Percentiles rank a stretch among this genome's conserved stretches.
Conservation (phyloP, 495 filamentous ascomycete species). For the Penicillium roqueforti region DNA sequence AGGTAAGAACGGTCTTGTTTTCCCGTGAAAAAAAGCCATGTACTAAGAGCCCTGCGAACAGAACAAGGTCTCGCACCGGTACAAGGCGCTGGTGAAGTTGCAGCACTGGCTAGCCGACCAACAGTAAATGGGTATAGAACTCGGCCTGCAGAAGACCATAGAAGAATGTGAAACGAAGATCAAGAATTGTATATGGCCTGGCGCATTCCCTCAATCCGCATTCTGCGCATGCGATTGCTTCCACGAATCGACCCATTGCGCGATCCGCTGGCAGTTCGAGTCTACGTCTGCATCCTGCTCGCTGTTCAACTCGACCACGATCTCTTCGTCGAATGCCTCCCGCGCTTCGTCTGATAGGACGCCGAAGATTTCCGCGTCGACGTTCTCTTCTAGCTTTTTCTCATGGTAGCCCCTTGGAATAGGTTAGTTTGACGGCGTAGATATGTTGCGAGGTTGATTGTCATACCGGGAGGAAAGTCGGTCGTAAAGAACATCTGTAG, state of each 20-base stretch:
- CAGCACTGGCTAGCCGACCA: conserved; percentile 71
- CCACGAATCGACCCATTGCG: conserved; percentile 78
- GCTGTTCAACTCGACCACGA: conserved; percentile 86
- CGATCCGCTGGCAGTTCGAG: conserved; percentile 77
- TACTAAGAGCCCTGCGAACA: conserved; percentile 16
- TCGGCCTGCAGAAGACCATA: conserved; percentile 7
- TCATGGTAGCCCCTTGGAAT: conserved; percentile 65
- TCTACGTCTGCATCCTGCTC: conserved; percentile 80
- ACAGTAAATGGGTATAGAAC: conserved; percentile 23
- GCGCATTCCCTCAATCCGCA: conserved; percentile 13
- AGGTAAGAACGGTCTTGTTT: conserved; percentile 38
- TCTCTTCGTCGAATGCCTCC: conserved; percentile 80
- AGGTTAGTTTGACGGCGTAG: neutral
- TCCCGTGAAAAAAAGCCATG: neutral
- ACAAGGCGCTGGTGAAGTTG: conserved; percentile 77
- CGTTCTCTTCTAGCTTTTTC: conserved; percentile 87
- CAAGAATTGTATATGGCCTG: neutral
- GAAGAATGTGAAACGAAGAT: conserved; percentile 6
- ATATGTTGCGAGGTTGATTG: neutral
- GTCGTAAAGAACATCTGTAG: conserved; percentile 72
- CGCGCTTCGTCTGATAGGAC: conserved; percentile 86
- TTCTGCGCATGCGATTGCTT: conserved; percentile 52
- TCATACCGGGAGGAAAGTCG: conserved; percentile 66
- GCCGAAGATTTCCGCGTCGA: conserved; percentile 97
- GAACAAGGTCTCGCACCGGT: conserved; percentile 90